phyloP scores from a whole-genome alignment of 352 stramenopile genomes.

The Phytophthora boehmeriae region DNA sequence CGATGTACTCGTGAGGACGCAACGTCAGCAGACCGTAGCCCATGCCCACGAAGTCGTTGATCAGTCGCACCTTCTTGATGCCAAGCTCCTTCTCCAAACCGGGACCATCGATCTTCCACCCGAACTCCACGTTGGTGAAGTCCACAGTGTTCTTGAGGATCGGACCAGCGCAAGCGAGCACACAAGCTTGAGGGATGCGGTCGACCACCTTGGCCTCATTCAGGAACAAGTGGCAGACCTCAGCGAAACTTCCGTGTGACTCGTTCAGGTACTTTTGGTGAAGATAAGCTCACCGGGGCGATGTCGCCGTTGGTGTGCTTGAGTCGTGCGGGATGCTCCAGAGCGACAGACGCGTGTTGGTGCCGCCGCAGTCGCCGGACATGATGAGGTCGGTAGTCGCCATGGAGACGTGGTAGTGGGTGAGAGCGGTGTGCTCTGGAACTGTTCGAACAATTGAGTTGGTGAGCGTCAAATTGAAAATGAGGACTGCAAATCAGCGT shows the following conservation, averaged over 20 bases:
- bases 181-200: conserved; percentile 55
- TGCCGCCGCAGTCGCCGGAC: conserved; percentile 95
- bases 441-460: conserved; percentile 20
- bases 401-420: neutral
- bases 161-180: conserved; percentile 79
- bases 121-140: conserved; percentile 94
- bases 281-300: conserved; percentile 73
- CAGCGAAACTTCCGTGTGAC: conserved; percentile 72
- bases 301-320: conserved; percentile 51
- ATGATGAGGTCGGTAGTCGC: conserved; percentile 50
- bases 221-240: conserved; percentile 92
- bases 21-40: conserved; percentile 97
- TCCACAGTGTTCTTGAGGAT: conserved; percentile 80
- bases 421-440: neutral
- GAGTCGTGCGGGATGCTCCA: conserved; percentile 62
- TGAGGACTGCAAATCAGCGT: neutral
- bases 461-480: conserved; percentile 18
- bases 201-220: conserved; percentile 85
- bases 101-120: conserved; percentile 88
- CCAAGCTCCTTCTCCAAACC: conserved; percentile 69
- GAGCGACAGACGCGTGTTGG: conserved; percentile 94
- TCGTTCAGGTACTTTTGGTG: conserved; percentile 88
- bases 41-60: conserved; percentile 97
- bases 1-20: conserved; percentile 88
- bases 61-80: conserved; percentile 90